A percentile compares a stretch with the other conserved stretches of the same genome.
Evolutionary conservation across 495 filamentous ascomycete species (phyloP).

Genomic region (Venustampulla echinocandica): DNA sequence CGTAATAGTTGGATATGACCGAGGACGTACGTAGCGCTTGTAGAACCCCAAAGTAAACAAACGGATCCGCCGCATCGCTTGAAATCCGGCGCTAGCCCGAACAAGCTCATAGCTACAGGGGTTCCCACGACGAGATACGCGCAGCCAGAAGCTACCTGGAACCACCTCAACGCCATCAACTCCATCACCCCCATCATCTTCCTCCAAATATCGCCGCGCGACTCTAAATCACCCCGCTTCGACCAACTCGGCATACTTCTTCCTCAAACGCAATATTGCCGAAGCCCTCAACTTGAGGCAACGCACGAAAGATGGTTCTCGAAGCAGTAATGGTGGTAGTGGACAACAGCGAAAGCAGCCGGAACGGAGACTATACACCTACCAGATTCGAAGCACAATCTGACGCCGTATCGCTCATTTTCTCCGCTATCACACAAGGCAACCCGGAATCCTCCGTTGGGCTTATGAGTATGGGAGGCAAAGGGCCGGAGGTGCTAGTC

Average conservation of each 20-base stretch:
- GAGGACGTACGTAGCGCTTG: neutral
- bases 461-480: constrained; percentile 97
- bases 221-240: neutral
- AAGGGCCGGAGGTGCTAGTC: constrained; percentile 90
- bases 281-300: constrained; percentile 14
- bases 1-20: too few relatives aligned
- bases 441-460: constrained; percentile 96
- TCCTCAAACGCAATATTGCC: neutral
- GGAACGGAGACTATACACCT: constrained; percentile 93
- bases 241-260: neutral
- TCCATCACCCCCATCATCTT: neutral
- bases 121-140: constrained; percentile 11
- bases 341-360: constrained; percentile 96
- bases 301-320: constrained; percentile 42
- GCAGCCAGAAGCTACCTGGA: constrained; percentile 20
- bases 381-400: constrained; percentile 92
- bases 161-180: too few relatives aligned
- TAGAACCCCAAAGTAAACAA: constrained; percentile 19
- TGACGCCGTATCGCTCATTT: constrained; percentile 90
- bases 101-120: constrained; percentile 17
- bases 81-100: constrained; percentile 8
- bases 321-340: constrained; percentile 66
- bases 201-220: constrained; percentile 1
- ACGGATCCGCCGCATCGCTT: constrained; percentile 12
- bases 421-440: constrained; percentile 83